Evolutionary conservation across 768 basidiomycete species (phyloP), one percentile per base, ranked within the genome.

Genomic region (Trametes meyenii): DNA sequence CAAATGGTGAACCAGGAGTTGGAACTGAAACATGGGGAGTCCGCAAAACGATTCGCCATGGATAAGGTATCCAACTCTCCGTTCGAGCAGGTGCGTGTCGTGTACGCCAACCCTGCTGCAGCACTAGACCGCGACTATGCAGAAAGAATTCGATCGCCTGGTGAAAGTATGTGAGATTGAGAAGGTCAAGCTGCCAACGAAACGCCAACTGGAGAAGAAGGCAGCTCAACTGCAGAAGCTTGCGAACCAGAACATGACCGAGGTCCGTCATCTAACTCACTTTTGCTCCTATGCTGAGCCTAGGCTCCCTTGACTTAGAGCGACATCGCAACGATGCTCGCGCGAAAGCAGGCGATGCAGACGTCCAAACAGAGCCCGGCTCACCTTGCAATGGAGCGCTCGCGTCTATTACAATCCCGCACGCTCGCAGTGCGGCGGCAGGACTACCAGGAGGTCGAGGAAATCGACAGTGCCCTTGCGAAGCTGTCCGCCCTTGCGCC

Each of bases 51-150:
- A 0, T 94, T 89, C 68, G 72, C 74, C 3, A 94, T 99, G 88
- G 92, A 94, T 70, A 89, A 88, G 66, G 85, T 96, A 8, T 96
- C 94, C 7, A 96, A 98, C 70, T 75, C 82, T 1, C 58, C 75
- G 3, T 88, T 94, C 60, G 77, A 75, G 12, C 73, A 78, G 63
- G 96, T 95, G 50, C 52, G 86, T 80, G 6, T 10, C 36, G 19
- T 14, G 17, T 48, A 12, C 8, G 4, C 39, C 46, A 13, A 5
- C 11, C 39, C 8, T 43, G 5, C 38, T 61, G 53, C 39, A 7
- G 26, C 19, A 39, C 26, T 63, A 36, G 40, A 58, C 19, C 13
- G 24, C 46, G 12, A n/a, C 12, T 33, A 66, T 44, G 49, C 70
- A 94, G 91, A 82, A 83, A 72, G 94, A 96, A 71, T 91, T 86